phyloP scores from a whole-genome alignment of 192 early-diverging fungal genomes.

The Obelidium mucronatum region DNA sequence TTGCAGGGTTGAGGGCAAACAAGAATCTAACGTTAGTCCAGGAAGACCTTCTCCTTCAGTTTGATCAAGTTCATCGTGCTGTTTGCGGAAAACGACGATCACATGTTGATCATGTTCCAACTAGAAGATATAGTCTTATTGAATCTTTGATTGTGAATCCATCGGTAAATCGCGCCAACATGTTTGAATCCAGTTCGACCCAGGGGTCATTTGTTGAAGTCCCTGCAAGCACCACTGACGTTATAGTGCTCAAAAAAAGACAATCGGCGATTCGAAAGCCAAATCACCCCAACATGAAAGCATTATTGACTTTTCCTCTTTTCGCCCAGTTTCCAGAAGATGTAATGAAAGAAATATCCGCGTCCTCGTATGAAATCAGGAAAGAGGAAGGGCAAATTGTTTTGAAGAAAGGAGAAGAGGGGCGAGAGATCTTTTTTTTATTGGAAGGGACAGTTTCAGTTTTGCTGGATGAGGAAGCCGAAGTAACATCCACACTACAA shows the following conservation, averaged over 20 bases:
- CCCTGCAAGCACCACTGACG: neutral
- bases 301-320: constrained; percentile 43
- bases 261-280: too few species aligned
- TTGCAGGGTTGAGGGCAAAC: neutral
- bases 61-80: neutral
- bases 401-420: constrained; percentile 47
- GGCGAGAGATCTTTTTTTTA: constrained; percentile 52
- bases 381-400: constrained; percentile 40
- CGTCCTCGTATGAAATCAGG: constrained; percentile 39
- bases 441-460: constrained; percentile 41
- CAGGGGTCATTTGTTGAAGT: neutral
- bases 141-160: too few species aligned
- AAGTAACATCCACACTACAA: constrained; percentile 11
- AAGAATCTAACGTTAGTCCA: neutral
- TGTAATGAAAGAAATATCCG: constrained; percentile 40
- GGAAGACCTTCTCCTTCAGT: neutral
- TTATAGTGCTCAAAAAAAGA: neutral
- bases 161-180: neutral
- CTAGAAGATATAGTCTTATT: too few species aligned
- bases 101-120: too few species aligned
- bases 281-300: constrained; percentile 16
- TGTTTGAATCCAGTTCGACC: neutral
- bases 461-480: constrained; percentile 23
- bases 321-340: constrained; percentile 48
- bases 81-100: too few species aligned